Evolutionary conservation across 768 basidiomycete species (phyloP).

Genomic region (Saitozyma sp.): DNA sequence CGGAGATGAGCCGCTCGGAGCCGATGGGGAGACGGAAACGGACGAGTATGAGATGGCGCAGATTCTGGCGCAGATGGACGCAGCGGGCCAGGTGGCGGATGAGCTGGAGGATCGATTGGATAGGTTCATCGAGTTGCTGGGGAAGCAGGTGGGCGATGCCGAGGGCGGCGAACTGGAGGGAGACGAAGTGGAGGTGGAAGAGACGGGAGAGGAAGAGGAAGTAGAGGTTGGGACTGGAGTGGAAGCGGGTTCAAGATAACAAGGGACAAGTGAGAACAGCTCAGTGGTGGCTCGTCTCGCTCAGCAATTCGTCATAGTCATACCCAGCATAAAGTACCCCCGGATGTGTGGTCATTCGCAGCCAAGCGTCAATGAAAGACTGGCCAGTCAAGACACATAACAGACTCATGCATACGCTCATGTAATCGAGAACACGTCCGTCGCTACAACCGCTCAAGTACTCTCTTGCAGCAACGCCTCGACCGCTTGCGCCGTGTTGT

Average conservation of each 20-base stretch:
- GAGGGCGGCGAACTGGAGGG: slow-evolving; percentile 3
- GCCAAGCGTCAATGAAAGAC: no score
- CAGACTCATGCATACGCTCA: no score
- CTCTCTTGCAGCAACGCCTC: slow-evolving; percentile 65
- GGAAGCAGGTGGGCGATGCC: slow-evolving; percentile 14
- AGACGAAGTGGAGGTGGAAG: not conserved
- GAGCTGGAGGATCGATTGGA: slow-evolving; percentile 47
- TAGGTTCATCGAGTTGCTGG: slow-evolving; percentile 56
- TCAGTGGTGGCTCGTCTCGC: no score
- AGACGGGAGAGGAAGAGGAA: not conserved
- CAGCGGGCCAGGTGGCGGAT: slow-evolving; percentile 47
- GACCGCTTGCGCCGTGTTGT: slow-evolving; percentile 77
- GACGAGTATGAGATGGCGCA: slow-evolving; percentile 29
- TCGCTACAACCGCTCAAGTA: slow-evolving; percentile 1
- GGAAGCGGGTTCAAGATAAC: no score
- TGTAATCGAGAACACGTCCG: no score
- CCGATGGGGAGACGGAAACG: not conserved
- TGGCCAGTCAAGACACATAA: no score
- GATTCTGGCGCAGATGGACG: slow-evolving; percentile 42
- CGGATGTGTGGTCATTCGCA: no score
- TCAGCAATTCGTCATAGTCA: no score
- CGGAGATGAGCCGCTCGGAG: no score
- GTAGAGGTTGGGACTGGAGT: not conserved
- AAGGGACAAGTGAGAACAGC: no score
- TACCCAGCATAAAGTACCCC: no score